phyloP scores from a whole-genome alignment of 768 basidiomycete species.

The Boletus rex-veris region DNA sequence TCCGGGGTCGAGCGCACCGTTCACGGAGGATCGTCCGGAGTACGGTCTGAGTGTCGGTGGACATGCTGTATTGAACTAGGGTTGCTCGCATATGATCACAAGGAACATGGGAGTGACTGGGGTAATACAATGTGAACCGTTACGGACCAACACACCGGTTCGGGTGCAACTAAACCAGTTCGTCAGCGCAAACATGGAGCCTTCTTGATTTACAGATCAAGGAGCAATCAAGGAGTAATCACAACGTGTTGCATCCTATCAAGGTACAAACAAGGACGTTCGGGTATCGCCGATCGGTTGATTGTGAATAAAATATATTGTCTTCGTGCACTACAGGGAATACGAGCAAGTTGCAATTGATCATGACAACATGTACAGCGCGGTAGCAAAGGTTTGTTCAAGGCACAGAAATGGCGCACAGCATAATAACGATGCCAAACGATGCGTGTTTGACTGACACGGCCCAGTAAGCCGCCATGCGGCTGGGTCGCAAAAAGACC shows the following conservation, averaged over 20 bases:
- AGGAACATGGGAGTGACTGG: too few relatives aligned
- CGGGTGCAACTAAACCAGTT: not conserved
- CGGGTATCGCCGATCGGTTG: constrained; percentile 3
- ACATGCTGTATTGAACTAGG: too few relatives aligned
- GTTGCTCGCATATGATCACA: too few relatives aligned
- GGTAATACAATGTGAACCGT: too few relatives aligned
- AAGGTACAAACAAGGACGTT: not conserved
- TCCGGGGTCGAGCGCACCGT: not conserved
- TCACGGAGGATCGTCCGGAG: not conserved
- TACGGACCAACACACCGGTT: not conserved
- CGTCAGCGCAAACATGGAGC: not conserved
- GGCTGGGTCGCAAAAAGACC: constrained; percentile 11
- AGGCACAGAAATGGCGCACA: constrained; percentile 24
- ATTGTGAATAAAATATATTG: constrained; percentile 13
- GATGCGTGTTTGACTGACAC: constrained; percentile 20
- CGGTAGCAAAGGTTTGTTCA: constrained; percentile 17
- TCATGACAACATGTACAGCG: constrained; percentile 30
- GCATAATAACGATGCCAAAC: constrained; percentile 20
- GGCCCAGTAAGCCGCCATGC: constrained; percentile 6
- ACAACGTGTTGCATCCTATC: not conserved
- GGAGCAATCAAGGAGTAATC: too few relatives aligned
- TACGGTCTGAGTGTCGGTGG: not conserved
- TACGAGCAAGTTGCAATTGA: constrained; percentile 26
- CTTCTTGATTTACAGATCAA: not conserved
- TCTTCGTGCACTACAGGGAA: constrained; percentile 22